Conservation (phyloP, 345 rosid species). For the Pistacia vera region DNA sequence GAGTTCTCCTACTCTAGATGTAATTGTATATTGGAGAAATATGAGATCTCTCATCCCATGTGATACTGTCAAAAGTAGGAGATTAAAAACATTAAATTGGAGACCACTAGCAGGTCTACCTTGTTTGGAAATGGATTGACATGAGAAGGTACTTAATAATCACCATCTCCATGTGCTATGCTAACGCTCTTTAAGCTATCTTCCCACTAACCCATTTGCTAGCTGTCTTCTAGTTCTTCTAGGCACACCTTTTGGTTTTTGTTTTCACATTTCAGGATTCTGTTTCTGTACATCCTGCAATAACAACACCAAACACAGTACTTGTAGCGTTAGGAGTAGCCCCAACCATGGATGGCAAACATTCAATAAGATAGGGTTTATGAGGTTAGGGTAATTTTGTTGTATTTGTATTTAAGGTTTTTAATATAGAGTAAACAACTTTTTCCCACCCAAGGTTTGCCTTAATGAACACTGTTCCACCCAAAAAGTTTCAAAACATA, state of each 20-base stretch:
- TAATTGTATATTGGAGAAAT: neutral
- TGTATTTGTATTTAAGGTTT: too few species aligned
- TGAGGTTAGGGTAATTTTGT: too few species aligned
- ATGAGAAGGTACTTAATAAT: neutral
- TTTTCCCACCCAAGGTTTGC: too few species aligned
- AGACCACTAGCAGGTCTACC: constrained; percentile 21
- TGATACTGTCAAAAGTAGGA: constrained; percentile 20
- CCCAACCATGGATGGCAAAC: too few species aligned
- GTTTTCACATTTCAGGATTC: constrained; percentile 2
- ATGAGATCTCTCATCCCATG: constrained; percentile 14
- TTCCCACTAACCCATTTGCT: neutral
- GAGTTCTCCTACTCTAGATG: too few species aligned
- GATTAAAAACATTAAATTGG: neutral
- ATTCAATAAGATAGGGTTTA: too few species aligned
- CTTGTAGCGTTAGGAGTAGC: too few species aligned
- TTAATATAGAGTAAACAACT: too few species aligned
- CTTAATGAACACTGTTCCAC: too few species aligned
- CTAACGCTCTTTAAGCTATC: neutral
- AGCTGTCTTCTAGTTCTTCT: neutral
- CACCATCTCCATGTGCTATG: constrained; percentile 25
- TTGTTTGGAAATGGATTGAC: neutral
- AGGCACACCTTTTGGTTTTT: neutral
- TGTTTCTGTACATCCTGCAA: too few species aligned
- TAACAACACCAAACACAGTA: too few species aligned
- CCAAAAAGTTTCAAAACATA: too few species aligned